Evolutionary conservation across 495 filamentous ascomycete genomes (phyloP).

Genomic region (Bombardia bombarda): DNA sequence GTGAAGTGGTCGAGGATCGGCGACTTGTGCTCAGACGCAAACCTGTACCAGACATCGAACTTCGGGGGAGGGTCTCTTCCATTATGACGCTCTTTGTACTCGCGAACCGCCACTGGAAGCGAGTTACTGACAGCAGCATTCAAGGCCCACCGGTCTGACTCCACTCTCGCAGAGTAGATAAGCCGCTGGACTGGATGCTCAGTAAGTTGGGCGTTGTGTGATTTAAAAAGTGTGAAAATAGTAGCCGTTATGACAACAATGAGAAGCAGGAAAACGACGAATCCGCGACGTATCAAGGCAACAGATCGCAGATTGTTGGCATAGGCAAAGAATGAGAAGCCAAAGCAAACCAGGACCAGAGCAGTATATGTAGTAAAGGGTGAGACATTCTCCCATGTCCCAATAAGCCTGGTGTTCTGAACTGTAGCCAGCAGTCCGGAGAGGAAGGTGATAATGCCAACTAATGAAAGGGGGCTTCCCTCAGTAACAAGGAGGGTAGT

Average conservation of each 20-base stretch:
- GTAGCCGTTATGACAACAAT: conserved; percentile 21
- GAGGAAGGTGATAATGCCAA: conserved; percentile 29
- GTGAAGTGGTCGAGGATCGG: conserved; percentile 69
- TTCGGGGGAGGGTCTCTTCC: conserved; percentile 50
- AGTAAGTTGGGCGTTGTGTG: too few species aligned
- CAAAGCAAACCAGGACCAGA: conserved; percentile 25
- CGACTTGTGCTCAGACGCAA: conserved; percentile 54
- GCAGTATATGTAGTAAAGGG: conserved; percentile 16
- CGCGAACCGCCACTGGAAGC: conserved; percentile 43
- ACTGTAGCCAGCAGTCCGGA: conserved; percentile 22
- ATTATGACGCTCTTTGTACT: conserved; percentile 51
- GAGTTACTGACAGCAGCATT: conserved; percentile 43
- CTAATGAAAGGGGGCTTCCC: conserved; percentile 27
- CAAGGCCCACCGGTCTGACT: conserved; percentile 34
- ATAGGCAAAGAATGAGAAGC: conserved; percentile 32
- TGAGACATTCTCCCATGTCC: conserved; percentile 32
- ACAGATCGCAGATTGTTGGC: conserved; percentile 30
- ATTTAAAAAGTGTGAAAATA: conserved; percentile 22
- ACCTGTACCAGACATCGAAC: conserved; percentile 70
- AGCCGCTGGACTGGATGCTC: conserved; percentile 48
- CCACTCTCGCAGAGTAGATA: conserved; percentile 41
- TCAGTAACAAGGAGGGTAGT: conserved; percentile 31
- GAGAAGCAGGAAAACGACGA: conserved; percentile 26
- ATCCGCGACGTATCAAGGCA: conserved; percentile 29
- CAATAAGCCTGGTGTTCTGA: conserved; percentile 18